Conservation (phyloP, 2,329 filamentous ascomycete genomes). For the Fusarium ramigenum region DNA sequence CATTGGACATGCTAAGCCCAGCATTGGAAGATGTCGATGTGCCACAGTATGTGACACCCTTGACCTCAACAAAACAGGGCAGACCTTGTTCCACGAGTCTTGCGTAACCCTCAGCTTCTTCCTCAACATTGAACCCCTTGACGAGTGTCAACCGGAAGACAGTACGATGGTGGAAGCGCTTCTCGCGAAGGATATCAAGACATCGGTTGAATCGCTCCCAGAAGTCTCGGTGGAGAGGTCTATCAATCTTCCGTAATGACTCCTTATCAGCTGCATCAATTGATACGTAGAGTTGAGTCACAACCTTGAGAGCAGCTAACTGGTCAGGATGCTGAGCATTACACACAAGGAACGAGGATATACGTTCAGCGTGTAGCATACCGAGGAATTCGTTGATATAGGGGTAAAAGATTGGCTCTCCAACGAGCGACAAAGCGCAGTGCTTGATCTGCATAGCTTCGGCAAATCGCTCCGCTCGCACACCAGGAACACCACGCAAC, state of each 20-base stretch:
- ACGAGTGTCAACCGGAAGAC: conserved; percentile 95
- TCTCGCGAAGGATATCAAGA: conserved; percentile 86
- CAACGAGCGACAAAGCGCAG: conserved; percentile 90
- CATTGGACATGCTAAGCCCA: conserved; percentile 95
- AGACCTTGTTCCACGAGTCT: conserved; percentile 86
- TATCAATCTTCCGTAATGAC: conserved; percentile 85
- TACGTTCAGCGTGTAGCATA: conserved; percentile 85
- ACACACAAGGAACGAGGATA: conserved; percentile 95
- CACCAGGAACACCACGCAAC: conserved; percentile 92
- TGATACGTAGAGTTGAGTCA: conserved; percentile 95
- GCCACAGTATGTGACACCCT: conserved; percentile 96
- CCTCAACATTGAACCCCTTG: conserved; percentile 97
- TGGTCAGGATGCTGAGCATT: conserved; percentile 97
- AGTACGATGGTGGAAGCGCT: conserved; percentile 86
- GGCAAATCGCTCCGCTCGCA: conserved; percentile 88
- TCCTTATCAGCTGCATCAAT: conserved; percentile 95
- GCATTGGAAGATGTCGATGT: conserved; percentile 85
- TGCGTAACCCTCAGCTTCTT: conserved; percentile 90
- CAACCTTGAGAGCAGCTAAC: conserved; percentile 80
- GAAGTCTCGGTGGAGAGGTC: conserved; percentile 93
- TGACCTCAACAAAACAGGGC: conserved; percentile 93
- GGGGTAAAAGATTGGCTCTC: conserved; percentile 98
- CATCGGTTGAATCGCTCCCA: conserved; percentile 96
- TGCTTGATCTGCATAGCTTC: conserved; percentile 95
- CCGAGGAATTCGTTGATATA: conserved; percentile 92